Base-by-base conservation (phyloP, 805 yeast genomes). In the Alloascoidea africana region DNA sequence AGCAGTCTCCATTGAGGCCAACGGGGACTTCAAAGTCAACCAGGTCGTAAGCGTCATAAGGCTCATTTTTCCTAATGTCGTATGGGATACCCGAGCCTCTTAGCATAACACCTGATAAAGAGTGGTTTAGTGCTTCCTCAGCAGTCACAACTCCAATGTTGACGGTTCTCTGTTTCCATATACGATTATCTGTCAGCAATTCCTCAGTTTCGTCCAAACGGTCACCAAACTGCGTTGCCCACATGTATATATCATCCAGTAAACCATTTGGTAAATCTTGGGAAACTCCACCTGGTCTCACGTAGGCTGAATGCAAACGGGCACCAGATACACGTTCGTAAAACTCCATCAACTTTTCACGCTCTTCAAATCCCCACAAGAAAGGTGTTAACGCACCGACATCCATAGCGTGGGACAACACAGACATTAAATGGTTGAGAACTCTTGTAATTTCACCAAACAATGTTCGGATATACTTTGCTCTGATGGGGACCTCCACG, bases 221-320 rank as follows among this genome's bases (percentile, higher is more conserved):
- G 63, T 84, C 94, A 55, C 94, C 94, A 49, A 84, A 84, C 65
- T 84, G 94, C 16, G 94, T 84, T 40, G 94, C 93, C 94, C 94
- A 84, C 89, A 83, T 83, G 60, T 81, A 84, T 46, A 84, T 84
- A 56, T 84, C 94, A 58, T 84, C 94, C 50, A 84, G 69, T 52
- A 84, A 58, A 38, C 94, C 94, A 32, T 73, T 77, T 17, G 94
- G 94, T 42, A 84, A 59, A 61, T 84, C 94, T 60, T 80, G 93
- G 15, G 89, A 63, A 14, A 84, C 94, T 53, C 94, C 94, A 51
- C 94, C 94, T 39, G 94, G 94, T 63, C 94, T 73, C 44, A 81
- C 76, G 50, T 84, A 84, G 32, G 93, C 93, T 17, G 86, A 68
- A 60, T 84, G 94, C 59, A 84, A 67, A 62, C 94, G 74, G 14